Conservation (phyloP, 1,139 yeast genomes). For the Yamadazyma siamensis region DNA sequence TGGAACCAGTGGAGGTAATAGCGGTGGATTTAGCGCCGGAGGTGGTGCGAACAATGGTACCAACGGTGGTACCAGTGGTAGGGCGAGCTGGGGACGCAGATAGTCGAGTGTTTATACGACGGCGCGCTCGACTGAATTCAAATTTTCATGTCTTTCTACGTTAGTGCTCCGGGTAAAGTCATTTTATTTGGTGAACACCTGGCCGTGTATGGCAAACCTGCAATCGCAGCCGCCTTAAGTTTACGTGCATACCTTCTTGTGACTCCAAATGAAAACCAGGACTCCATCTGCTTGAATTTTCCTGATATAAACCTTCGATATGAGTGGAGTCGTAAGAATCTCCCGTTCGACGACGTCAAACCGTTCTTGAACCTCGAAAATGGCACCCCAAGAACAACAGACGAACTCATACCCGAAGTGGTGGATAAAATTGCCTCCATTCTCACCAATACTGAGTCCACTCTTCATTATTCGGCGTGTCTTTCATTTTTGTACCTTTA, state of each 20-base stretch:
- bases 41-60: neutral
- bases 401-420: conserved; percentile 59
- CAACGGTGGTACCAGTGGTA: conserved; percentile 7
- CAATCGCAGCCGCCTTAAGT: conserved; percentile 85
- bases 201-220: conserved; percentile 90
- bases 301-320: conserved; percentile 74
- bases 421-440: conserved; percentile 45
- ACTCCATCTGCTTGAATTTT: conserved; percentile 60
- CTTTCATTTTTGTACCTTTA: conserved; percentile 80
- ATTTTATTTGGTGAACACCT: conserved; percentile 97
- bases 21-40: too few relatives aligned
- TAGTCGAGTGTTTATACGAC: conserved; percentile 1
- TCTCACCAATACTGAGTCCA: conserved; percentile 44
- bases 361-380: conserved; percentile 14
- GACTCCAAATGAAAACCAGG: conserved; percentile 33
- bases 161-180: conserved; percentile 96
- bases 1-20: conserved; percentile 10
- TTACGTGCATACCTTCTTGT: conserved; percentile 78
- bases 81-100: conserved; percentile 29
- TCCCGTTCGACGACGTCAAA: conserved; percentile 57
- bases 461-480: conserved; percentile 78
- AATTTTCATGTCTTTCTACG: conserved; percentile 48
- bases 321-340: conserved; percentile 55
- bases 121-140: neutral
- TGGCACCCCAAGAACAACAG: conserved; percentile 43